A percentile compares a stretch with the other conserved stretches of the same genome.
These are phyloP conservation scores for Artemisia annua DNA, from an alignment of 129 eudicot species.

Conservation along the genomic window DNA sequence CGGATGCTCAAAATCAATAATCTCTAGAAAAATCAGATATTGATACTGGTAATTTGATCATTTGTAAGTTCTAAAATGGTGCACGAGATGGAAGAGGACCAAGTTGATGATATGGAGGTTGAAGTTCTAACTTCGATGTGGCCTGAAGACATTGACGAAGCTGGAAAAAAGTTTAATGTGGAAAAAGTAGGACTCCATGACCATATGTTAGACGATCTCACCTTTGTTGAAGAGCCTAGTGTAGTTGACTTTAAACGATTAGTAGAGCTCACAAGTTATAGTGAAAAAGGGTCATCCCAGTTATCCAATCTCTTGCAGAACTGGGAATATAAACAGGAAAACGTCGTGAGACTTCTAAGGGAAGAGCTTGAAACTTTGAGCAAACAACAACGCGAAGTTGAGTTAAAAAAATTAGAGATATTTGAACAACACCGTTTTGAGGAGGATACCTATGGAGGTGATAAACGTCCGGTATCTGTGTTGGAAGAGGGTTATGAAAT, in stretches of 20 bases:
- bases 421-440: conserved; percentile 82
- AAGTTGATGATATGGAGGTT: conserved; percentile 68
- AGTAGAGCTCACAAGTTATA: conserved; percentile 68
- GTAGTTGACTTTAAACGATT: conserved; percentile 69
- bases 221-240: conserved; percentile 54
- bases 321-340: conserved; percentile 86
- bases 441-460: conserved; percentile 53
- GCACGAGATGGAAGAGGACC: conserved; percentile 49
- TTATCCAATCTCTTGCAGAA: conserved; percentile 66
- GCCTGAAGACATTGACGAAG: conserved; percentile 91
- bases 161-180: conserved; percentile 69
- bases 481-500: conserved; percentile 60
- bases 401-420: conserved; percentile 82
- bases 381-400: conserved; percentile 77
- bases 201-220: conserved; percentile 69
- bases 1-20: conserved; percentile 5
- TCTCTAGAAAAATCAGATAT: not conserved
- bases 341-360: conserved; percentile 75
- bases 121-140: conserved; percentile 86
- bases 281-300: conserved; percentile 85
- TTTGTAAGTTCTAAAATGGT: conserved; percentile 36
- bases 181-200: conserved; percentile 68
- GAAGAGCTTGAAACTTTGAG: conserved; percentile 84
- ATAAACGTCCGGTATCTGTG: conserved; percentile 67
- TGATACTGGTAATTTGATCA: conserved; percentile 12